Conservation (phyloP, 106 monocot genomes). For the Posidonia australis region DNA sequence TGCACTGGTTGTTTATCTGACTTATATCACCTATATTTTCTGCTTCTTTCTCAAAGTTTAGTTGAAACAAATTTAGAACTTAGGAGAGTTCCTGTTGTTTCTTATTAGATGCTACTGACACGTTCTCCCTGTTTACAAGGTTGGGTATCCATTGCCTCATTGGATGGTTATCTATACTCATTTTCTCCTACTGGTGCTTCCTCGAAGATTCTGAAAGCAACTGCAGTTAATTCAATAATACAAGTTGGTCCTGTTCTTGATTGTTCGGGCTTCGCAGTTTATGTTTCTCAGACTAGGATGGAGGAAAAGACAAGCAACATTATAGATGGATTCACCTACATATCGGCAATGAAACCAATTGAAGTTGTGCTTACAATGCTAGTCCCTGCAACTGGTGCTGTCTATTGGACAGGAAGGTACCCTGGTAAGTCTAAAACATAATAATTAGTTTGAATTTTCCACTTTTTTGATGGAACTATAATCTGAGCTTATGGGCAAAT, state of each 20-base stretch:
- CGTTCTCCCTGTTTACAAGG: constrained; percentile 21
- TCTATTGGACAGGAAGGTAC: constrained; percentile 53
- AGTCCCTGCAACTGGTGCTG: constrained; percentile 72
- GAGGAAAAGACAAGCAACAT: constrained; percentile 35
- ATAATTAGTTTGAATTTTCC: background rate
- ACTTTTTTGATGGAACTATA: background rate
- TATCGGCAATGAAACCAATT: constrained; percentile 55
- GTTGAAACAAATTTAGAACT: too few species aligned
- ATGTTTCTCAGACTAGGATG: constrained; percentile 48
- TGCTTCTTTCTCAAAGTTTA: too few species aligned
- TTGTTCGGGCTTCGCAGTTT: constrained; percentile 78
- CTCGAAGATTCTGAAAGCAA: constrained; percentile 47
- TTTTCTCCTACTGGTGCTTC: constrained; percentile 58
- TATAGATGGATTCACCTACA: constrained; percentile 37
- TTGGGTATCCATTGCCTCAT: constrained; percentile 86
- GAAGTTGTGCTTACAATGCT: constrained; percentile 39
- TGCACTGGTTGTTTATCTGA: too few species aligned
- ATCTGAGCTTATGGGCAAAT: too few species aligned
- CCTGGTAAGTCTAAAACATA: constrained; percentile 27
- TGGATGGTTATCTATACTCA: constrained; percentile 83
- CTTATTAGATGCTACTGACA: background rate
- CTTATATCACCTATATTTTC: too few species aligned
- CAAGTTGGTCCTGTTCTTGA: constrained; percentile 57
- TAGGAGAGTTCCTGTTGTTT: too few species aligned
- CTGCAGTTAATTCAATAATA: constrained; percentile 51